Conservation (phyloP, 192 early-diverging fungal species). For the Dispira simplex region DNA sequence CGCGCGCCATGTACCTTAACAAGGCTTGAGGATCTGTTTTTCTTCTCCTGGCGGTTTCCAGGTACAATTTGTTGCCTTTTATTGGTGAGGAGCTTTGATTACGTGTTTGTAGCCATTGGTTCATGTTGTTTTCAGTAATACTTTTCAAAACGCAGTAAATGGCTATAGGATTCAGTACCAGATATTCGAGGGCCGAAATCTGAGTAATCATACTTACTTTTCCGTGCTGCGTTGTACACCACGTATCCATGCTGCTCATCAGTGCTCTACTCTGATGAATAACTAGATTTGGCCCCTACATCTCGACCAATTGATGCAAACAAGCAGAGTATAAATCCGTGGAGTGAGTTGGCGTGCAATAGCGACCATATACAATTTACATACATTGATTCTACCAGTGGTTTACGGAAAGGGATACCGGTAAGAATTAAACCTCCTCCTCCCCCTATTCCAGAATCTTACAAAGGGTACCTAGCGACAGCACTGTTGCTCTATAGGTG, state of each 20-base stretch:
- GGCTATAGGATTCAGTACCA: not conserved
- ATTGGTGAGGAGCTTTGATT: not conserved
- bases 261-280: conserved; percentile 56
- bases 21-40: not conserved
- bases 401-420: not conserved
- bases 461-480: not conserved
- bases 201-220: conserved; percentile 24
- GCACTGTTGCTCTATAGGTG: not conserved
- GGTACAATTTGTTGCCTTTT: not conserved
- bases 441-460: not conserved
- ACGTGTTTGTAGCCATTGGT: not conserved
- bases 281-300: conserved; percentile 46
- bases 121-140: not conserved
- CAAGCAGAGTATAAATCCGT: not conserved
- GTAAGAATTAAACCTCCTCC: not conserved
- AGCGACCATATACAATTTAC: not conserved
- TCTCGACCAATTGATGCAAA: conserved; percentile 6
- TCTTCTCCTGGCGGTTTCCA: not conserved
- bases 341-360: not conserved
- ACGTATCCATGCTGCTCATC: conserved; percentile 81
- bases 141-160: not conserved
- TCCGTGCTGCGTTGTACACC: conserved; percentile 81
- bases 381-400: not conserved
- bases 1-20: not conserved
- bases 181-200: not conserved